Evolutionary conservation across 129 eudicot genomes (phyloP).

Genomic region (Pulicaria dysenterica): DNA sequence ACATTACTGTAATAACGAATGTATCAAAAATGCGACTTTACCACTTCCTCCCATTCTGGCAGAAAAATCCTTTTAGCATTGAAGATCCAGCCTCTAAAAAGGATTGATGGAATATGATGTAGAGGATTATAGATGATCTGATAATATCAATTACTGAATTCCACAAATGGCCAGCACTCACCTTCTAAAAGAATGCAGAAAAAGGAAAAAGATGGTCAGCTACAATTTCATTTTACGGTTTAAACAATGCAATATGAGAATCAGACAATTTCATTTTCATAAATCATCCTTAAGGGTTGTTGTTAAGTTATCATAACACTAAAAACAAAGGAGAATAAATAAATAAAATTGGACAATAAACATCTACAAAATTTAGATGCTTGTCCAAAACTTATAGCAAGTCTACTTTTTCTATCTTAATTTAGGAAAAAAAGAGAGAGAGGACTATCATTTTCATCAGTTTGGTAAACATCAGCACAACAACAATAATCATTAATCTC

Average conservation of each 20-base stretch:
- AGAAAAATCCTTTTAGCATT: background rate
- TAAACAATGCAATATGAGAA: too few species aligned
- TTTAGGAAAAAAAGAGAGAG: background rate
- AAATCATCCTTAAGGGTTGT: background rate
- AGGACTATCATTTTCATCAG: background rate
- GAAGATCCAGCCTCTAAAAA: background rate
- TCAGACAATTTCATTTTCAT: too few species aligned
- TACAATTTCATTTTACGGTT: background rate
- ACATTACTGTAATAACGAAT: background rate
- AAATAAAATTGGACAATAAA: background rate
- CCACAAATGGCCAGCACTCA: too few species aligned
- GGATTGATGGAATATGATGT: background rate
- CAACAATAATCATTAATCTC: background rate
- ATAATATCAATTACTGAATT: background rate
- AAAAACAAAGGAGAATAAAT: background rate
- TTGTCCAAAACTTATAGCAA: background rate
- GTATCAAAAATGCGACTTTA: conserved; percentile 24
- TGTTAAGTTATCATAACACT: background rate
- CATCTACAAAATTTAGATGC: background rate
- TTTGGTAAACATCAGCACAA: background rate
- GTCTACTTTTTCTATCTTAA: background rate
- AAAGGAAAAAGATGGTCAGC: background rate
- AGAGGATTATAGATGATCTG: conserved; percentile 20
- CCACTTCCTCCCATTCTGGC: background rate
- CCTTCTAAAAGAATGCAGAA: background rate